These are phyloP conservation scores for Eremomyces bilateralis DNA, from an alignment of 495 filamentous ascomycete genomes.

Conservation along the genomic window DNA sequence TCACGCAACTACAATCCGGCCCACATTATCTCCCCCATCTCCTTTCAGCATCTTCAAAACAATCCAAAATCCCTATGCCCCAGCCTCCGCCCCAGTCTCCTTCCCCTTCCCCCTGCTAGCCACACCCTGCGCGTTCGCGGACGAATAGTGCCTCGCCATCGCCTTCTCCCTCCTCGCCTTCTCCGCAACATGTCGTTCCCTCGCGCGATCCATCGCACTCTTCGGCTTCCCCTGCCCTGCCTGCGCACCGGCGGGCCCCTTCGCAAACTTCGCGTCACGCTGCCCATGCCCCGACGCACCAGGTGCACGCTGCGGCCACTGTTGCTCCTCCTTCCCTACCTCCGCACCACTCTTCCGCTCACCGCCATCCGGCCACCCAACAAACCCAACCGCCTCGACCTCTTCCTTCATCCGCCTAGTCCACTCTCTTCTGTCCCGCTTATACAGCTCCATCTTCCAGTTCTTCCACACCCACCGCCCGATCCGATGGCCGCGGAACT, in stretches of 20 bases:
- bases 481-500: constrained; percentile 47
- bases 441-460: constrained; percentile 81
- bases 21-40: no score
- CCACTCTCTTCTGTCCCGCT: constrained; percentile 47
- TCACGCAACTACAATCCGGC: no score
- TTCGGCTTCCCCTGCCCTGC: constrained; percentile 8
- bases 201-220: constrained; percentile 17
- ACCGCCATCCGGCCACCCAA: constrained; percentile 14
- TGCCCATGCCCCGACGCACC: constrained; percentile 8
- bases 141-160: no score
- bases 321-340: constrained; percentile 1
- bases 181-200: constrained; percentile 16
- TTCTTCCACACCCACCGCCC: constrained; percentile 76
- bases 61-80: no score
- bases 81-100: neutral
- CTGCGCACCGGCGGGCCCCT: constrained; percentile 1
- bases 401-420: constrained; percentile 37
- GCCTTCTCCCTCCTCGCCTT: constrained; percentile 12
- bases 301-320: neutral
- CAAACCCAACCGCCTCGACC: constrained; percentile 21
- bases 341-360: neutral
- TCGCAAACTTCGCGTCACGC: constrained; percentile 10
- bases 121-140: no score
- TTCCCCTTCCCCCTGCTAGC: constrained; percentile 1
- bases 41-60: no score